phyloP scores from a whole-genome alignment of 2,329 filamentous ascomycete species.

The Microdochium trichocladiopsis region DNA sequence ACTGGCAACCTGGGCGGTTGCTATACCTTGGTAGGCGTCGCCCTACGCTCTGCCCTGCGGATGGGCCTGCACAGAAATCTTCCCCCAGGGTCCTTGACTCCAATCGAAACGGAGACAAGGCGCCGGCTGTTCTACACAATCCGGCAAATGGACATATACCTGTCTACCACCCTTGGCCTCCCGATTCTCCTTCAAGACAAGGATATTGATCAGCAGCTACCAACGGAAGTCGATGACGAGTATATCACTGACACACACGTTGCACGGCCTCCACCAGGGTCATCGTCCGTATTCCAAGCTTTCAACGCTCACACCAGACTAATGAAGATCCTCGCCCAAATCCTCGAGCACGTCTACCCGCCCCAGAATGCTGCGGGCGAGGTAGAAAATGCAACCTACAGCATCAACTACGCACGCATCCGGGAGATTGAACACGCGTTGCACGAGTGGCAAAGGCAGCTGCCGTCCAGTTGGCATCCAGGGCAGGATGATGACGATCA shows the following conservation, averaged over 20 bases:
- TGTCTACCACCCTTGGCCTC: conserved; percentile 56
- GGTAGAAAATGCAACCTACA: conserved; percentile 37
- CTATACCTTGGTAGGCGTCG: conserved; percentile 70
- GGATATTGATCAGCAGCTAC: conserved; percentile 56
- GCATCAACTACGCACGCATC: conserved; percentile 52
- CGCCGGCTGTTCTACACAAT: conserved; percentile 58
- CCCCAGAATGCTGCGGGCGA: conserved; percentile 41
- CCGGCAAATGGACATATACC: conserved; percentile 59
- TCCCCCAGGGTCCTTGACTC: conserved; percentile 49
- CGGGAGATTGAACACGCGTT: conserved; percentile 55
- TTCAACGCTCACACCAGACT: conserved; percentile 55
- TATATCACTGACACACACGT: conserved; percentile 51
- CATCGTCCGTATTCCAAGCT: conserved; percentile 49
- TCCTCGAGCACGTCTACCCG: conserved; percentile 56
- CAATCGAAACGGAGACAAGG: conserved; percentile 53
- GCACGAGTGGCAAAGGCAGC: conserved; percentile 48
- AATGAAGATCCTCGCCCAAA: conserved; percentile 51
- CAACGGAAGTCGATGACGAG: conserved; percentile 56
- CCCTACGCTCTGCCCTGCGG: conserved; percentile 60
- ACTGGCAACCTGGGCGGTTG: conserved; percentile 69
- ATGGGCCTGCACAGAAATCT: conserved; percentile 69
- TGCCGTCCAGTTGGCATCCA: conserved; percentile 71
- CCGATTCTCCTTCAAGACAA: conserved; percentile 51
- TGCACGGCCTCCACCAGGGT: conserved; percentile 40
- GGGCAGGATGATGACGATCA: conserved; percentile 58